These are phyloP conservation scores for Elaeagnus macrophylla DNA, from an alignment of 306 rosid species.

Conservation along the genomic window DNA sequence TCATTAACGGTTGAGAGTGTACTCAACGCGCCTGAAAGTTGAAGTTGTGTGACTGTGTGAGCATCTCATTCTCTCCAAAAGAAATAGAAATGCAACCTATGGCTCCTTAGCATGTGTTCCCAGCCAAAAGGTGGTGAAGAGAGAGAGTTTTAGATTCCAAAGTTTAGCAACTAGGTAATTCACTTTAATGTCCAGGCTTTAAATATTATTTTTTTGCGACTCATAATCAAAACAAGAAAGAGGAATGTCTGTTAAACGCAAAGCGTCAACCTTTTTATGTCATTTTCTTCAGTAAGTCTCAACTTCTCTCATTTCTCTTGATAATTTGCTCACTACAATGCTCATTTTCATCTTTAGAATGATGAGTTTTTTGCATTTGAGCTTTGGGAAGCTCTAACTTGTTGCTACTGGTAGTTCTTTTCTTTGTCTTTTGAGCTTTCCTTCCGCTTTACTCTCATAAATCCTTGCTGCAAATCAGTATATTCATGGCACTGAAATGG, in stretches of 20 bases:
- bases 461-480: neutral
- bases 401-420: constrained; percentile 22
- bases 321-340: neutral
- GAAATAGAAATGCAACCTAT: too few relatives aligned
- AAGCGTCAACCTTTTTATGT: neutral
- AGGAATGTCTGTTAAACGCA: neutral
- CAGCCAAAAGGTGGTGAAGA: too few relatives aligned
- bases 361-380: constrained; percentile 18
- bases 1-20: too few relatives aligned
- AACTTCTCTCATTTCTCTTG: neutral
- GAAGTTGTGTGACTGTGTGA: too few relatives aligned
- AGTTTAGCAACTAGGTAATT: too few relatives aligned
- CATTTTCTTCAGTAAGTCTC: constrained; percentile 18
- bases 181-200: too few relatives aligned
- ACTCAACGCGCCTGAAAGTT: too few relatives aligned
- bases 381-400: neutral
- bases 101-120: too few relatives aligned
- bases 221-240: neutral
- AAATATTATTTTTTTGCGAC: too few relatives aligned
- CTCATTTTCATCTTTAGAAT: constrained; percentile 9
- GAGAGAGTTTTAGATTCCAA: too few relatives aligned
- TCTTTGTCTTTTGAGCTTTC: constrained; percentile 3
- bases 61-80: too few relatives aligned
- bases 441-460: constrained; percentile 1
- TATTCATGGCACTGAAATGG: constrained; percentile 32